These are phyloP conservation scores for Colletotrichum magnum DNA, from an alignment of 2,329 filamentous ascomycete species.

Conservation along the genomic window DNA sequence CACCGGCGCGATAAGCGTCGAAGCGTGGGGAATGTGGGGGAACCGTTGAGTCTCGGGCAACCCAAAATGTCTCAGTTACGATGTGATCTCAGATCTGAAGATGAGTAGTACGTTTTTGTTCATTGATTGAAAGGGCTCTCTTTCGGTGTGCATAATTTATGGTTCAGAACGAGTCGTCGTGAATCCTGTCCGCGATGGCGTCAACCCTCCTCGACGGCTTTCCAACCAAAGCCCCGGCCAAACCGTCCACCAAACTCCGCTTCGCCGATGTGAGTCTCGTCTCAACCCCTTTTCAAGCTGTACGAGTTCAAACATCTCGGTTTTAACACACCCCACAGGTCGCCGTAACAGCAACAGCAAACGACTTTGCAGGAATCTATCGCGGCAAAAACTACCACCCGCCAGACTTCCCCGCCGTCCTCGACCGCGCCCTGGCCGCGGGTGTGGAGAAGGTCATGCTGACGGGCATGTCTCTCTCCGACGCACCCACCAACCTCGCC, in stretches of 20 bases:
- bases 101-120: too few species aligned
- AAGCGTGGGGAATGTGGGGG: constrained; percentile 30
- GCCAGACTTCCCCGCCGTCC: constrained; percentile 57
- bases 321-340: constrained; percentile 44
- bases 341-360: constrained; percentile 55
- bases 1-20: constrained; percentile 23
- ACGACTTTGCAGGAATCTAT: constrained; percentile 65
- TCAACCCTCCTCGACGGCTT: constrained; percentile 5
- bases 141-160: too few species aligned
- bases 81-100: not conserved
- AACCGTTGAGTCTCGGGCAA: not conserved
- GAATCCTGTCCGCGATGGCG: too few species aligned
- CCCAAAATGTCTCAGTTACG: not conserved
- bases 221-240: constrained; percentile 24
- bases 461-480: constrained; percentile 54
- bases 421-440: constrained; percentile 57
- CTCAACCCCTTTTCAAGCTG: too few species aligned
- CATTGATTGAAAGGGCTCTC: too few species aligned
- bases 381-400: constrained; percentile 63
- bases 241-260: constrained; percentile 21
- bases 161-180: too few species aligned
- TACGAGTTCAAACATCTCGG: not conserved
- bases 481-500: constrained; percentile 47
- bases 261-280: constrained; percentile 32
- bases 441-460: constrained; percentile 59